phyloP scores from a whole-genome alignment of 306 rosid genomes.

The Styphnolobium japonicum region DNA sequence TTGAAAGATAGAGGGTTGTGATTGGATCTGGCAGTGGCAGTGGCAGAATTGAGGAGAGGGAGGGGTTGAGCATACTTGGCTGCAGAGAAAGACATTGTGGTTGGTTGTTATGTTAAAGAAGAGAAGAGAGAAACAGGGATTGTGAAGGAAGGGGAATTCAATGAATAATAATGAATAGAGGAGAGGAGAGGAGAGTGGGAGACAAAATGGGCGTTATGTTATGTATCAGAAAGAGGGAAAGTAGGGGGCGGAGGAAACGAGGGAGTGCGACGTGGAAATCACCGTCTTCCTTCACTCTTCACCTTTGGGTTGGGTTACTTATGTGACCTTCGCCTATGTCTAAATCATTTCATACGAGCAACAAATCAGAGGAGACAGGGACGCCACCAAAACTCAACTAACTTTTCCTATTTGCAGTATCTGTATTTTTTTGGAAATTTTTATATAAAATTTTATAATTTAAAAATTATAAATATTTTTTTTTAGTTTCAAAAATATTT shows the following conservation, averaged over 20 bases:
- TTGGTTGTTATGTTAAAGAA: neutral
- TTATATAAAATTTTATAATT: no score
- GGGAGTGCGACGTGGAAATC: slow-evolving; percentile 41
- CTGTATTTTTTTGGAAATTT: no score
- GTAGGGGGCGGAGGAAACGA: slow-evolving; percentile 58
- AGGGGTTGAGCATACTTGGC: slow-evolving; percentile 49
- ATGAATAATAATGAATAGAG: no score
- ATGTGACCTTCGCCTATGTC: neutral
- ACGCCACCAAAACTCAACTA: slow-evolving; percentile 34
- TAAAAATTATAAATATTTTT: no score
- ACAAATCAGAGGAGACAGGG: neutral
- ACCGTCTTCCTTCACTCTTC: slow-evolving; percentile 31
- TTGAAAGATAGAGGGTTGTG: slow-evolving; percentile 28
- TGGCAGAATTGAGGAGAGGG: no score
- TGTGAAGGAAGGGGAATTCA: no score
- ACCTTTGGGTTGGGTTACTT: no score
- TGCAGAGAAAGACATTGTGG: slow-evolving; percentile 57
- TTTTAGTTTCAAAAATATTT: no score
- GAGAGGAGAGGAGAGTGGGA: no score
- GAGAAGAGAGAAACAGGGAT: neutral
- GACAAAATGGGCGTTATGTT: neutral
- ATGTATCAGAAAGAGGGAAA: neutral
- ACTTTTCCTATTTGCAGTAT: slow-evolving; percentile 16
- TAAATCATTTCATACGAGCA: neutral
- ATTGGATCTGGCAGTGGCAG: slow-evolving; percentile 61